Base-by-base conservation (phyloP, 177 flowering plant genomes). In the Tripterygium wilfordii region DNA sequence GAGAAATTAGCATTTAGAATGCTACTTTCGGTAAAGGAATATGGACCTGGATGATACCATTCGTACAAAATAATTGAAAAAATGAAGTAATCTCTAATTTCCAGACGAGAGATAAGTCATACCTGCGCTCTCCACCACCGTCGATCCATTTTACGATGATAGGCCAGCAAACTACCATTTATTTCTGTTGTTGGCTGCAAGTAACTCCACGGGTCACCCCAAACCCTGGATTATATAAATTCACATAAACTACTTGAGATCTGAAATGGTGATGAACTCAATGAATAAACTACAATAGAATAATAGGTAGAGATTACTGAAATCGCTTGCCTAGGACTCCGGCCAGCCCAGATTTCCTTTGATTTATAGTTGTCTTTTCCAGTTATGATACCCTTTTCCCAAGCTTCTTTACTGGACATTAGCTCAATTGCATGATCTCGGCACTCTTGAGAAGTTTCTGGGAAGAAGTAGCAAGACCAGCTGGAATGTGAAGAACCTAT, bases 121-220 rank as follows among this genome's bases (percentile, higher is more conserved):
- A 91, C 98, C 98, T 92, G 96, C 22, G 99, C 99, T 54, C 96
- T 74, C 99, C 99, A 92, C 99, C 99, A 92, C 64, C 96, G 76
- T 36, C 83, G 57, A 54, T 92, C 99, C 99, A 92, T 92, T 71
- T 86, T 92, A 22, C 89, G 91, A 60, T 92, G 99, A 70, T 42
- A 64, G 24, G 66, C 65, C 35, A 83, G 21, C 59, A 87, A 66
- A 62, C 64, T 76, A 27, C 96, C 96, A 68, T 80, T 77, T 47
- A 87, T 75, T 46, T 87, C 91, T 8, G 96, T 87, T 18, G 96
- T 87, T 10, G 96, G 91, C 54, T 82, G 91, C 77, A 88, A 48
- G 53, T 65, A 66, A 57, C 65, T 75, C 99, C 99, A 88, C 48
- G 99, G 99, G 30, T 62, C 61, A 12, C 96, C 96, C 99, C 99